Conservation (phyloP, 768 basidiomycete genomes). For the Leccinum barrowsii region DNA sequence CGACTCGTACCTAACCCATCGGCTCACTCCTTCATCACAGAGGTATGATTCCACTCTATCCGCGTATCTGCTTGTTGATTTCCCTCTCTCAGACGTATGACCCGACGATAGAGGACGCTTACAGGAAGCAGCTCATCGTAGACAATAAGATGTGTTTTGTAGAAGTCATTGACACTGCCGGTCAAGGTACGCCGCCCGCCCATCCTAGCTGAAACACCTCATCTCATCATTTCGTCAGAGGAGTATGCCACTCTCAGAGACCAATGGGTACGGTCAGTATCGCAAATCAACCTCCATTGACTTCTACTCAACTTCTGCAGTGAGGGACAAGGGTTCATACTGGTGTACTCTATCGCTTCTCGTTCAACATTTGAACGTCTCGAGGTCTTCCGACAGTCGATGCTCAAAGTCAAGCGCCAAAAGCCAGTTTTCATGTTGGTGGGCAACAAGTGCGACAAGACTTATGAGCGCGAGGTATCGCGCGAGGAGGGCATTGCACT, state of each 20-base stretch:
- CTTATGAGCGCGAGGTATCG: slow-evolving; percentile 87
- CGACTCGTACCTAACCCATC: slow-evolving; percentile 9
- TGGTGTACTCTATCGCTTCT: slow-evolving; percentile 97
- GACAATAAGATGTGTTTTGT: slow-evolving; percentile 95
- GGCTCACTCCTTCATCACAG: slow-evolving; percentile 34
- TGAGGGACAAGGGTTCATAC: slow-evolving; percentile 96
- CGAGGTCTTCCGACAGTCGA: slow-evolving; percentile 85
- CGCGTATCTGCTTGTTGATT: slow-evolving; percentile 5
- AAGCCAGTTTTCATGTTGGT: slow-evolving; percentile 90
- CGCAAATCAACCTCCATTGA: slow-evolving; percentile 1
- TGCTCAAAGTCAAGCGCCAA: slow-evolving; percentile 82
- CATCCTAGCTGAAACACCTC: slow-evolving; percentile 4
- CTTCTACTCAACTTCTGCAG: slow-evolving; percentile 38
- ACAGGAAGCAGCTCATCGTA: slow-evolving; percentile 91
- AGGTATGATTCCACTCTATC: slow-evolving; percentile 41
- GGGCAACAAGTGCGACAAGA: slow-evolving; percentile 94
- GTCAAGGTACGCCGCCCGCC: slow-evolving; percentile 68
- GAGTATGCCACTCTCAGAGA: slow-evolving; percentile 95
- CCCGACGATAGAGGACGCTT: slow-evolving; percentile 98
- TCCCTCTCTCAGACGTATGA: slow-evolving; percentile 73
- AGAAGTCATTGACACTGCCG: slow-evolving; percentile 96
- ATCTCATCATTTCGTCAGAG: slow-evolving; percentile 52
- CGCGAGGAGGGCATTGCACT: slow-evolving; percentile 82
- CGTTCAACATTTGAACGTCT: slow-evolving; percentile 87
- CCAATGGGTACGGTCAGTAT: slow-evolving; percentile 92